Base-by-base conservation (phyloP, 257 asterid species). In the Solanum chmielewskii region DNA sequence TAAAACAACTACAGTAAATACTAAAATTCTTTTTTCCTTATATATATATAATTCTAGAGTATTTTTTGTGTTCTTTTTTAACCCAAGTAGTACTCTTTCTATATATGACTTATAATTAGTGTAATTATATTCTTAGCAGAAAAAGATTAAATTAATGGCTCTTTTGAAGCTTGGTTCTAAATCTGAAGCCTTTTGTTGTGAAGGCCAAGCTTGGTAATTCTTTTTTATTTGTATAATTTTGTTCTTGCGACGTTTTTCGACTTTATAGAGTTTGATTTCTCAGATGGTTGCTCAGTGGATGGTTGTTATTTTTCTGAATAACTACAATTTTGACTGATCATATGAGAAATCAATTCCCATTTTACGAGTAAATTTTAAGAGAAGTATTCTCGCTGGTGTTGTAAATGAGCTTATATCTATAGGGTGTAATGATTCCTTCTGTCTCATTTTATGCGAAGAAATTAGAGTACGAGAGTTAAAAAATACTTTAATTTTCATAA, bases 121-220 rank as follows among this genome's bases (percentile, higher is more conserved):
- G 82, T 37, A 74, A 73, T 37, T 37, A 21, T 23, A 33, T 33
- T 74, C 16, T n/a, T 74, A 37, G 45, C 18, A 37, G 14, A 37
- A 5, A 21, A 49, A 7, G 31, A 39, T 39, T 37, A 21, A 75
- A 35, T 73, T 41, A 75, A 93, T 96, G 98, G 96, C 98, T 44
- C 95, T 85, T 87, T 71, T 93, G 96, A 94, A 90, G 87, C 91
- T 94, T 83, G 99, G 99, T 84, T 93, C 99, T 11, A 96, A 96
- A 91, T 89, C 98, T 16, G 98, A 95, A 89, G 95, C 94, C 13
- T 94, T 96, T 84, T 94, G 92, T 25, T 93, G 92, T 69, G 96
- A 96, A 76, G 98, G 97, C 86, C 95, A 94, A 12, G 64, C 93
- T 3, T 96, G 99, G 99, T 96, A 89, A 69, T 27, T 47, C 33